Conservation (phyloP, 2,329 filamentous ascomycete species). For the Stachybotrys echinatus region DNA sequence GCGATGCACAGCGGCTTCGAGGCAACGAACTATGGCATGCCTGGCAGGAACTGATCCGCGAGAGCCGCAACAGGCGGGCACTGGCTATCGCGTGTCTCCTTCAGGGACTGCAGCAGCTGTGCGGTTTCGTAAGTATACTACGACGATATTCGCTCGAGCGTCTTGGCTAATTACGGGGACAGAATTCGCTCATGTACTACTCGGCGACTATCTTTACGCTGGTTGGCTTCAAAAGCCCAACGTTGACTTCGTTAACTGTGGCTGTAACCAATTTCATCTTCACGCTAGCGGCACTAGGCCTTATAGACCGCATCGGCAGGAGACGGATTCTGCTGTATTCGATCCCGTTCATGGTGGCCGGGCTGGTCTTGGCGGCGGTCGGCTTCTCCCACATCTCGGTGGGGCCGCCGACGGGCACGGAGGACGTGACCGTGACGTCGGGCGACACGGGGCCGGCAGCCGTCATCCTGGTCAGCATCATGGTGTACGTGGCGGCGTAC, state of each 20-base stretch:
- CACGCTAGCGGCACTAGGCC: slow-evolving; percentile 65
- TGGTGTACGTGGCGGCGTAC: slow-evolving; percentile 80
- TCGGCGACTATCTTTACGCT: slow-evolving; percentile 76
- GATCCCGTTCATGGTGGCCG: slow-evolving; percentile 76
- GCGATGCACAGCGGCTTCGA: slow-evolving; percentile 38
- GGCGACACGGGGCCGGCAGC: slow-evolving; percentile 32
- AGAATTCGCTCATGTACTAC: slow-evolving; percentile 92
- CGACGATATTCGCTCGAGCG: no score
- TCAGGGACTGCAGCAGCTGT: slow-evolving; percentile 83
- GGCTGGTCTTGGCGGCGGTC: slow-evolving; percentile 64
- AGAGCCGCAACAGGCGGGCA: slow-evolving; percentile 65
- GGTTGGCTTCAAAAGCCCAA: slow-evolving; percentile 73
- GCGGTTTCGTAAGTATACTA: slow-evolving; percentile 62
- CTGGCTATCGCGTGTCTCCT: slow-evolving; percentile 80
- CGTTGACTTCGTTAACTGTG: slow-evolving; percentile 72
- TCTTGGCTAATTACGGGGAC: slow-evolving; percentile 1
- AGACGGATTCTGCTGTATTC: slow-evolving; percentile 76
- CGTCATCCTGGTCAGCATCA: slow-evolving; percentile 68
- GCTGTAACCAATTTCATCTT: slow-evolving; percentile 80
- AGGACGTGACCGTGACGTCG: slow-evolving; percentile 10
- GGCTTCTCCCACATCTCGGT: slow-evolving; percentile 65
- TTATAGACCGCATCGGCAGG: slow-evolving; percentile 76
- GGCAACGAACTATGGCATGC: slow-evolving; percentile 24
- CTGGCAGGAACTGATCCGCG: slow-evolving; percentile 49
- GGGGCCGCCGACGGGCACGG: slow-evolving; percentile 15